Evolutionary conservation across 208 protist species (phyloP).

Genomic region (Leishmania amazonensis): DNA sequence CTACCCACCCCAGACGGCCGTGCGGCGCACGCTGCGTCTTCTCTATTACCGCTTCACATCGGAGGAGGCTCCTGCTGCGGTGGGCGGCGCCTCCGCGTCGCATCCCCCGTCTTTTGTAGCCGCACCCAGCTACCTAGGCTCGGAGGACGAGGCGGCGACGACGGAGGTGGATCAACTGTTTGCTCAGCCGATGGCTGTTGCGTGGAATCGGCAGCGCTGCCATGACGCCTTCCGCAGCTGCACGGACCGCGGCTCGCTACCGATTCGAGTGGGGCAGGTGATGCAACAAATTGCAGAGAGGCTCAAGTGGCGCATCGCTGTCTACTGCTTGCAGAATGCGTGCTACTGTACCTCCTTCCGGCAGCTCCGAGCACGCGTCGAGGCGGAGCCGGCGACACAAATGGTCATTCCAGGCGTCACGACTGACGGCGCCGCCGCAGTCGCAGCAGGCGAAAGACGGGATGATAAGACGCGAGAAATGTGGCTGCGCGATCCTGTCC

Average conservation of each 20-base stretch:
- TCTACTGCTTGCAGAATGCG: conserved; percentile 30
- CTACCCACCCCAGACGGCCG: conserved; percentile 38
- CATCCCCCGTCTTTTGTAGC: neutral
- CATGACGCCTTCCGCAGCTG: conserved; percentile 16
- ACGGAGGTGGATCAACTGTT: conserved; percentile 17
- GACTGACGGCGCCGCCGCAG: neutral
- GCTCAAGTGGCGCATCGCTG: conserved; percentile 27
- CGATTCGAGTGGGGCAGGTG: conserved; percentile 15
- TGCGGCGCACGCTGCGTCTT: conserved; percentile 43
- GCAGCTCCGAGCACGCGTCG: conserved; percentile 12
- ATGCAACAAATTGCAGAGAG: conserved; percentile 18
- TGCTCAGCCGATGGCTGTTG: conserved; percentile 19
- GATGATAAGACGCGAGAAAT: neutral
- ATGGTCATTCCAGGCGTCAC: neutral
- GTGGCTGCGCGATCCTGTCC: conserved; percentile 10
- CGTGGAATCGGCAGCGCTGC: conserved; percentile 29
- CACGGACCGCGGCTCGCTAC: conserved; percentile 17
- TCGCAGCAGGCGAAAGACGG: neutral
- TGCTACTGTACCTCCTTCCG: conserved; percentile 17
- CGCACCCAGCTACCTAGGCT: conserved; percentile 6
- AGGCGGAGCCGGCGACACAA: neutral
- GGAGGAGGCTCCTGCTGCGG: conserved; percentile 18
- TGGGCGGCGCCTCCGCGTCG: neutral
- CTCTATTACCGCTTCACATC: conserved; percentile 41
- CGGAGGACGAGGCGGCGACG: conserved; percentile 13